Conservation (phyloP, 2,329 filamentous ascomycete species). For the Colletotrichum sojae region DNA sequence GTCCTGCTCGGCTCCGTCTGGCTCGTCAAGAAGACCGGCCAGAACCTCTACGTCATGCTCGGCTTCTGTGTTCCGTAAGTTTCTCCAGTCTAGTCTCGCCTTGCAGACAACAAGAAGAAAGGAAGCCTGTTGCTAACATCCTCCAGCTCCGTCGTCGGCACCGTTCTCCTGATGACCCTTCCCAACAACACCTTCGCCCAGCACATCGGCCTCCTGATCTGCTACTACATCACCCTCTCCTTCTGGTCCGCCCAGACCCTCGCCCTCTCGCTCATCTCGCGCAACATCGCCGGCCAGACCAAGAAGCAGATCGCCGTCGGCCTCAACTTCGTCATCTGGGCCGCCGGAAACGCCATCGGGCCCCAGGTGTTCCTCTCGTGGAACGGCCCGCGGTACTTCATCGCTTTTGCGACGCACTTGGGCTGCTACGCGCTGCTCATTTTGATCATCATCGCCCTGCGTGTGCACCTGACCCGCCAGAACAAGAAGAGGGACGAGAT, state of each 20-base stretch:
- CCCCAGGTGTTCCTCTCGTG: conserved; percentile 75
- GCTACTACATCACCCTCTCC: conserved; percentile 82
- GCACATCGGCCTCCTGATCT: conserved; percentile 77
- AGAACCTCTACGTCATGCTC: conserved; percentile 78
- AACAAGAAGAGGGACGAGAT: conserved; percentile 71
- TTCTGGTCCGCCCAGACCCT: conserved; percentile 84
- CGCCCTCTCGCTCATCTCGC: conserved; percentile 75
- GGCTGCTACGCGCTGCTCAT: conserved; percentile 77
- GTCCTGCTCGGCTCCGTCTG: conserved; percentile 77
- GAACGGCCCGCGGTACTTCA: conserved; percentile 77
- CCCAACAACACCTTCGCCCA: conserved; percentile 69
- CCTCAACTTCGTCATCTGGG: conserved; percentile 79
- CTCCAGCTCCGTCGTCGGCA: conserved; percentile 77
- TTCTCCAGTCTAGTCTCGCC: not conserved
- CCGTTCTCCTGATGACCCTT: conserved; percentile 80
- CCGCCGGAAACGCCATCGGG: conserved; percentile 76
- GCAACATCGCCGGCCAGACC: conserved; percentile 80
- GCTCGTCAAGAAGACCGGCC: conserved; percentile 77
- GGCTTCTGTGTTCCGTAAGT: conserved; percentile 76
- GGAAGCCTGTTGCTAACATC: not conserved
- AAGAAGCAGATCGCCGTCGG: conserved; percentile 80
- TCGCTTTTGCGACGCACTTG: conserved; percentile 78
- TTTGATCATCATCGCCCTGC: conserved; percentile 68
- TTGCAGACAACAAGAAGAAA: not conserved
- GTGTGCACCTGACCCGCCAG: conserved; percentile 70